Evolutionary conservation across 2,329 filamentous ascomycete species (phyloP), one percentile per base, ranked within the genome.

Genomic region (Ceratocystis albifundus): DNA sequence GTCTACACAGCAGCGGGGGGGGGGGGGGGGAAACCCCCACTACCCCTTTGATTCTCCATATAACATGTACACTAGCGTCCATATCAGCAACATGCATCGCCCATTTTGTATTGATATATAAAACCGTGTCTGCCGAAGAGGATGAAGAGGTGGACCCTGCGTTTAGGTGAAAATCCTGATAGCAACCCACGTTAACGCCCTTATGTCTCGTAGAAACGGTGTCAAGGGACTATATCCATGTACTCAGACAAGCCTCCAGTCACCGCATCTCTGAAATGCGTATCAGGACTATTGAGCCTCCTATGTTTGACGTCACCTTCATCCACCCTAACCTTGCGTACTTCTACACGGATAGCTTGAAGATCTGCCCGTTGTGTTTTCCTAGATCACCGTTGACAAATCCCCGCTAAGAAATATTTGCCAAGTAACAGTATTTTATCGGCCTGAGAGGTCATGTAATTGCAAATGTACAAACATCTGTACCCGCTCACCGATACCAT

Each of bases 91-190:
- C 53, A 7, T 32, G 17, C 17, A 25, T 30, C 25, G 20, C 7
- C 10, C 32, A 20, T 2, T 12, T 20, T 63, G 61, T 63, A 63
- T 63, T 2, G 36, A 50, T 63, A 63, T 6, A 50, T 63, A 63
- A 45, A 48, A 7, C 44, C 61, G 36, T 63, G 46, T 46, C 30
- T 4, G 25, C 61, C 20, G 25, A 59, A 32, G 41, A 63, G 61
- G 61, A 63, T 63, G 61, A 32, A 36, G 25, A 48, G 36, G 61
- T 63, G 61, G 61, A 48, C 61, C 61, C 61, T 30, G 41, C 61
- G 61, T 44, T 25, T 17, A 45, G 46, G 61, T 63, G 61, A 63
- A 63, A 63, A 63, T 63, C 61, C 61, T 63, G 36, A 63, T 63
- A 28, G 20, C 53, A 20, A 36, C n/a, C 53, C 53, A 59, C 25